These are phyloP conservation scores for Trichoderma koningii DNA, from an alignment of 2,329 filamentous ascomycete species.

Conservation along the genomic window DNA sequence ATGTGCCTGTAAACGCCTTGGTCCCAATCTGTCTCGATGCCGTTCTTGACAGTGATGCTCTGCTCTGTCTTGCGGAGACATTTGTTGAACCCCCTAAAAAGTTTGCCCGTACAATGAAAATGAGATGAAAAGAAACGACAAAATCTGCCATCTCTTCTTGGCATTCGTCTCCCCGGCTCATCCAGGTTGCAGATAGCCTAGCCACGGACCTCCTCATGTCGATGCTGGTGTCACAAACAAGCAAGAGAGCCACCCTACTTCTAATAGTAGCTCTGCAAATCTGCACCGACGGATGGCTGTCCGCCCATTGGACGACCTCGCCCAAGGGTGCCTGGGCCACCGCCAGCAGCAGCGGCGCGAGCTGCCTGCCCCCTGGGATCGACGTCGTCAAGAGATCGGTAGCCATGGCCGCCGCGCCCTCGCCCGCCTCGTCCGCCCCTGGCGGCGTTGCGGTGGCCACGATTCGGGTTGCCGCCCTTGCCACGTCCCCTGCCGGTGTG, in stretches of 20 bases:
- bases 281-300: conserved; percentile 34
- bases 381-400: conserved; percentile 69
- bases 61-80: not conserved
- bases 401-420: conserved; percentile 55
- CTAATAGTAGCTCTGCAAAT: conserved; percentile 48
- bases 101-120: not conserved
- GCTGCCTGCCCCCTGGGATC: conserved; percentile 46
- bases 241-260: conserved; percentile 14
- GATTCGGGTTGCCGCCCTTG: conserved; percentile 41
- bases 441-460: conserved; percentile 44
- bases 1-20: conserved; percentile 15
- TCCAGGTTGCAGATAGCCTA: conserved; percentile 1
- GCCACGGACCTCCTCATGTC: not conserved
- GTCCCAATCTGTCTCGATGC: conserved; percentile 3
- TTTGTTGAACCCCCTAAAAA: not conserved
- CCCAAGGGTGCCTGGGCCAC: conserved; percentile 7
- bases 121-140: not conserved
- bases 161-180: conserved; percentile 9
- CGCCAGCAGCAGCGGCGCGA: conserved; percentile 9
- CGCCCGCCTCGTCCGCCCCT: conserved; percentile 49
- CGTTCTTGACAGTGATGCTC: not conserved
- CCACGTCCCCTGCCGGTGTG: conserved; percentile 47
- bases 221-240: conserved; percentile 3
- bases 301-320: conserved; percentile 35
- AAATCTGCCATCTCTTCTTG: not conserved